Conservation (phyloP, 2,329 filamentous ascomycete species). For the Sporothrix mexicana region DNA sequence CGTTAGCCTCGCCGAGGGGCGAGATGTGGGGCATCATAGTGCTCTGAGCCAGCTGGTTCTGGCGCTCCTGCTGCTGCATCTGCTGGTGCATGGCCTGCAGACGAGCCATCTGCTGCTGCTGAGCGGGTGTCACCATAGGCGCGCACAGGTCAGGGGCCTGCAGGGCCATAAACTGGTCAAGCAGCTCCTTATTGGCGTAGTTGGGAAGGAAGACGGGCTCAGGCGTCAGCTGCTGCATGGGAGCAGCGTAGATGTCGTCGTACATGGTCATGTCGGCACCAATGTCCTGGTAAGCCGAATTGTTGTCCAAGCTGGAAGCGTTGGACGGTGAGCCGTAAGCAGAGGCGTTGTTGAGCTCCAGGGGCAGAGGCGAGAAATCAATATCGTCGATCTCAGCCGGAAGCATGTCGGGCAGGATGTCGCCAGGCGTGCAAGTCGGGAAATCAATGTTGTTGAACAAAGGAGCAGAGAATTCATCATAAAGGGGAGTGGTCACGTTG, state of each 20-base stretch:
- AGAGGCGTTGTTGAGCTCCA: conserved; percentile 55
- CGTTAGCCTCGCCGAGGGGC: conserved; percentile 69
- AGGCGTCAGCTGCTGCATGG: conserved; percentile 62
- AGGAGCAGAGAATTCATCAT: conserved; percentile 48
- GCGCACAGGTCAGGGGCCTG: conserved; percentile 49
- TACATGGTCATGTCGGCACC: conserved; percentile 66
- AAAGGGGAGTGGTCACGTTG: conserved; percentile 62
- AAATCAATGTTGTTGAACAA: conserved; percentile 51
- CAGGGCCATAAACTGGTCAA: conserved; percentile 51
- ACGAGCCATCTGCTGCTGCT: conserved; percentile 35
- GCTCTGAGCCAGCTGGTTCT: conserved; percentile 13
- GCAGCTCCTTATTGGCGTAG: conserved; percentile 52
- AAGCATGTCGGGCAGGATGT: conserved; percentile 41
- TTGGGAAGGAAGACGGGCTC: conserved; percentile 27
- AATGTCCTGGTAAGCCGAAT: conserved; percentile 65
- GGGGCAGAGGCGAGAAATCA: conserved; percentile 42
- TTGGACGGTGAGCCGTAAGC: conserved; percentile 58
- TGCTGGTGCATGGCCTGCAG: conserved; percentile 34
- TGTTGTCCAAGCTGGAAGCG: conserved; percentile 52
- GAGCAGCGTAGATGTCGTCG: conserved; percentile 67
- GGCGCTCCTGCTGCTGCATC: conserved; percentile 34
- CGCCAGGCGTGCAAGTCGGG: conserved; percentile 41
- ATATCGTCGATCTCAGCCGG: conserved; percentile 51
- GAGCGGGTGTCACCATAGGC: conserved; percentile 39
- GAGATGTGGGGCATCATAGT: conserved; percentile 56